Evolutionary conservation across 2,329 filamentous ascomycete species (phyloP).

Genomic region (Nannizziopsis arthrosporioides): DNA sequence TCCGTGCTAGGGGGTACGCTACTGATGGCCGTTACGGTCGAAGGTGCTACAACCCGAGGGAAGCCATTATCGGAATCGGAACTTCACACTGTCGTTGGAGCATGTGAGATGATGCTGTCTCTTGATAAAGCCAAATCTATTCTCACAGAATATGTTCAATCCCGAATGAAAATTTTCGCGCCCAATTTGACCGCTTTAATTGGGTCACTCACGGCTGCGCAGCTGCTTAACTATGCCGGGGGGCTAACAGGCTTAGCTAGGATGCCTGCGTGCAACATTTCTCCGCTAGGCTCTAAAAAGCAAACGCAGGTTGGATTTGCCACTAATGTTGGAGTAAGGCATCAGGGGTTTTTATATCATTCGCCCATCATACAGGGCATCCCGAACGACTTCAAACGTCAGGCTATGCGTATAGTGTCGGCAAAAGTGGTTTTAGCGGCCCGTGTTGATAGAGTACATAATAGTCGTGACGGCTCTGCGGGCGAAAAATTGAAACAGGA

Average conservation of each 20-base stretch:
- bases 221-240: constrained; percentile 89
- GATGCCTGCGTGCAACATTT: constrained; percentile 84
- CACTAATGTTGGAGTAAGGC: constrained; percentile 79
- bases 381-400: constrained; percentile 74
- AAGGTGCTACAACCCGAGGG: constrained; percentile 81
- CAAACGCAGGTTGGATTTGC: constrained; percentile 70
- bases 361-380: constrained; percentile 80
- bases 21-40: constrained; percentile 89
- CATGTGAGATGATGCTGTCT: constrained; percentile 78
- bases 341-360: constrained; percentile 88
- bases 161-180: constrained; percentile 90
- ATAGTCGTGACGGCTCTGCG: constrained; percentile 65
- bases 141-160: constrained; percentile 88
- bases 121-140: constrained; percentile 78
- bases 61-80: constrained; percentile 64
- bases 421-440: constrained; percentile 91
- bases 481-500: constrained; percentile 72
- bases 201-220: constrained; percentile 83
- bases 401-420: constrained; percentile 88
- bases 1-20: constrained; percentile 77
- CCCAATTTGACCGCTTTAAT: constrained; percentile 86
- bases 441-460: constrained; percentile 75
- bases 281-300: constrained; percentile 82
- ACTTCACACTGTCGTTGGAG: constrained; percentile 59
- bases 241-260: constrained; percentile 81